Evolutionary conservation across 257 asterid species (phyloP).

Genomic region (Capsicum chinense): DNA sequence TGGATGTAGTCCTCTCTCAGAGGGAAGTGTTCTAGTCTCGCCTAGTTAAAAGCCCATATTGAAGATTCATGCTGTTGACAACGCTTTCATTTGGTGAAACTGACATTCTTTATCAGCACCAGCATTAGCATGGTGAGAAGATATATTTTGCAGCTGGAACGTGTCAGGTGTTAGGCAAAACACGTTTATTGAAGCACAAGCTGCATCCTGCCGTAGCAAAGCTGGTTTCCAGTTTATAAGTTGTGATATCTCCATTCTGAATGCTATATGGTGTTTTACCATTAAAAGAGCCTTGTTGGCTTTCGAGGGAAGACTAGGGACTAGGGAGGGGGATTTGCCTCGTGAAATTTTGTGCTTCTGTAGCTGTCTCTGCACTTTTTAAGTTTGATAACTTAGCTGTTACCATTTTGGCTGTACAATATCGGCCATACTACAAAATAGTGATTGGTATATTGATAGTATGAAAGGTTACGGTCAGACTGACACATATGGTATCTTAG

Average conservation of each 20-base stretch:
- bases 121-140: background rate
- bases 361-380: slow-evolving; percentile 6
- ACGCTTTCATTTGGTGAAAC: background rate
- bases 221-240: slow-evolving; percentile 11
- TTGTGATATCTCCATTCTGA: background rate
- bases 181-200: slow-evolving; percentile 17
- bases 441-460: slow-evolving; percentile 18
- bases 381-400: slow-evolving; percentile 19
- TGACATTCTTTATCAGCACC: slow-evolving; percentile 14
- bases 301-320: slow-evolving; percentile 11
- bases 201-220: slow-evolving; percentile 16
- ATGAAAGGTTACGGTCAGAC: slow-evolving; percentile 21
- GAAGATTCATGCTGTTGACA: slow-evolving; percentile 32
- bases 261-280: slow-evolving; percentile 15
- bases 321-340: slow-evolving; percentile 11
- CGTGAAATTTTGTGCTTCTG: slow-evolving; percentile 20
- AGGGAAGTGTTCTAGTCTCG: slow-evolving; percentile 56
- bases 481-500: background rate
- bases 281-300: slow-evolving; percentile 18
- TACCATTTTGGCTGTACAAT: slow-evolving; percentile 27
- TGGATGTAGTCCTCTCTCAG: slow-evolving; percentile 41
- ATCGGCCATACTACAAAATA: slow-evolving; percentile 9
- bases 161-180: background rate
- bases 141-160: background rate
- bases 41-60: slow-evolving; percentile 65